These are phyloP conservation scores for Eucalyptus paniculata DNA, from an alignment of 345 rosid genomes.

Conservation along the genomic window DNA sequence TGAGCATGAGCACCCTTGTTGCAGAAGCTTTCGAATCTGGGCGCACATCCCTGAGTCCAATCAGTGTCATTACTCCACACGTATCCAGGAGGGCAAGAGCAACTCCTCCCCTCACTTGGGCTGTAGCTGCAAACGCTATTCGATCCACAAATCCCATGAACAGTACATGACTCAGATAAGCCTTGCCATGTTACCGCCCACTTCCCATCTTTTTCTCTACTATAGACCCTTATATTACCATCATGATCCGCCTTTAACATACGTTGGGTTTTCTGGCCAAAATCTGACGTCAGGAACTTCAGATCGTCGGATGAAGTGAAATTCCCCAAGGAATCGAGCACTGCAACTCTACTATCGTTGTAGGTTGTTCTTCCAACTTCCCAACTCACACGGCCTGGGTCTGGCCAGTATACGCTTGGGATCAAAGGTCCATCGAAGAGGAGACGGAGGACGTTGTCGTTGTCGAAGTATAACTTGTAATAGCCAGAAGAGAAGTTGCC, in stretches of 20 bases:
- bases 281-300: neutral
- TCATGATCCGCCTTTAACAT: neutral
- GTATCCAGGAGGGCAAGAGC: too few relatives aligned
- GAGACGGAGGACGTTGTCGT: conserved; percentile 14
- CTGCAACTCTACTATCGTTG: conserved; percentile 1
- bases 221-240: neutral
- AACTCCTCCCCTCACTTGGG: too few relatives aligned
- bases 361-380: neutral
- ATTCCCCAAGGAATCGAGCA: neutral
- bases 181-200: neutral
- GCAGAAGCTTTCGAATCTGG: too few relatives aligned
- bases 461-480: conserved; percentile 11
- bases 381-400: neutral
- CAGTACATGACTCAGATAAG: neutral
- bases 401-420: conserved; percentile 13
- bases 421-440: neutral
- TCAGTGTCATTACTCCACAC: too few relatives aligned
- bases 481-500: conserved; percentile 8
- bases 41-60: too few relatives aligned
- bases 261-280: neutral
- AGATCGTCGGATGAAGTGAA: neutral
- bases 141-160: too few relatives aligned
- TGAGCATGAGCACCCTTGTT: too few relatives aligned
- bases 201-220: neutral
- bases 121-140: too few relatives aligned